Conservation (phyloP, 176 grass and related monocot genomes). For the Metroxylon sagu region DNA sequence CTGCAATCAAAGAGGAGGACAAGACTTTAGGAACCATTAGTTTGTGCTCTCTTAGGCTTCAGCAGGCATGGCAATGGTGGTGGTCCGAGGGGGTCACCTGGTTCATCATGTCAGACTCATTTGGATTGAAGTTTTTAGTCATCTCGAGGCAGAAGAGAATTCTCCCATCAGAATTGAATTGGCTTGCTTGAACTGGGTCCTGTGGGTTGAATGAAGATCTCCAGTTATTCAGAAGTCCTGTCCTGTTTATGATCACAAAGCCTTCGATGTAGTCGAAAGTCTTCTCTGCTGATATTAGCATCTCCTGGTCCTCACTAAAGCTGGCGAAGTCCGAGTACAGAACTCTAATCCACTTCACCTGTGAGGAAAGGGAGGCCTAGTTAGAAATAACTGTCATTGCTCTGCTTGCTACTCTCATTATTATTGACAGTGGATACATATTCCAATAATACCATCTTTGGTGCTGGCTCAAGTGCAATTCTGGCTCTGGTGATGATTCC, state of each 20-base stretch:
- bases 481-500: conserved; percentile 80
- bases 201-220: conserved; percentile 73
- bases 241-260: conserved; percentile 91
- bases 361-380: not conserved
- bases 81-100: conserved; percentile 24
- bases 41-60: too few relatives aligned
- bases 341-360: conserved; percentile 90
- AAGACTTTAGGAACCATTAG: too few relatives aligned
- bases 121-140: conserved; percentile 71
- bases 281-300: conserved; percentile 47
- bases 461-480: conserved; percentile 77
- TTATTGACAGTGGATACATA: conserved; percentile 3
- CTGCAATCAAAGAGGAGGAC: conserved; percentile 23
- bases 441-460: conserved; percentile 58
- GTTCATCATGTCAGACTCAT: conserved; percentile 40
- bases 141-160: conserved; percentile 89
- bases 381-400: too few relatives aligned
- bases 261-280: conserved; percentile 94
- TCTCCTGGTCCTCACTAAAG: conserved; percentile 91
- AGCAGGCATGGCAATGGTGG: too few relatives aligned
- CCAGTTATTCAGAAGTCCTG: conserved; percentile 90
- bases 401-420: not conserved
- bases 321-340: conserved; percentile 74
- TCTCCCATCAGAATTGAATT: conserved; percentile 61
- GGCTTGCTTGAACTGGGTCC: conserved; percentile 57